Evolutionary conservation across 148 eudicot species (phyloP), one percentile per base, ranked within the genome.

Genomic region (Silene latifolia): DNA sequence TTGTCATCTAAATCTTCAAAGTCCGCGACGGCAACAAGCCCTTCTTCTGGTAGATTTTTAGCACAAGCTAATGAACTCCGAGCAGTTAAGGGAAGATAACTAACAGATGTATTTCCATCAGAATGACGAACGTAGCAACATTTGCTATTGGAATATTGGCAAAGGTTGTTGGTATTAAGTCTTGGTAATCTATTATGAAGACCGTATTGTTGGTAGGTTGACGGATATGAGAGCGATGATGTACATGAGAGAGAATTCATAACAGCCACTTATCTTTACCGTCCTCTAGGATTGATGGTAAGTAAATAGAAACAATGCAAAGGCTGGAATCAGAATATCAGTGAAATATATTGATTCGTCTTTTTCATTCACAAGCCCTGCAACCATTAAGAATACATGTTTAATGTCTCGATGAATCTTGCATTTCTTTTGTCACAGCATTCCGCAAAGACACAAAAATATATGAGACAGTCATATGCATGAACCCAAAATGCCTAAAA

Each of bases 1-100:
- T 90, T 95, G 85, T 90, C 97, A 63, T 73, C 78, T 42, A 90
- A 74, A 18, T 89, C 97, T 69, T 89, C 93, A 29, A 90, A 84
- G 74, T 89, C 80, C 71, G 88, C 62, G 4, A 86, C 88, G 25
- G 93, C 77, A 62, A 87, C 83, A 29, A 80, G 82, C 74, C 84
- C 98, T 63, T 91, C 90, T 74, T 87, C 80, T 39, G 83, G 63
- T 66, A 83, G 82, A 77, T 62, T 44, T 32, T 82, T 61, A 76
- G 83, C 83, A 71, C 73, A 54, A 59, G 62, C 24, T 32, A 85
- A 51, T 11, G 64, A 69, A 27, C 15, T 74, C 24, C 58, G 74
- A 56, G 60, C 62, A 24, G 32, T 66, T 18, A 39, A 69, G 23
- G 67, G 59, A 57, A 57, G 77, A 59, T 24, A 62, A 10, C 67